Percentiles rank a stretch among this genome's conserved stretches.
phyloP scores from a whole-genome alignment of 345 rosid genomes.

The Kernera saxatilis region DNA sequence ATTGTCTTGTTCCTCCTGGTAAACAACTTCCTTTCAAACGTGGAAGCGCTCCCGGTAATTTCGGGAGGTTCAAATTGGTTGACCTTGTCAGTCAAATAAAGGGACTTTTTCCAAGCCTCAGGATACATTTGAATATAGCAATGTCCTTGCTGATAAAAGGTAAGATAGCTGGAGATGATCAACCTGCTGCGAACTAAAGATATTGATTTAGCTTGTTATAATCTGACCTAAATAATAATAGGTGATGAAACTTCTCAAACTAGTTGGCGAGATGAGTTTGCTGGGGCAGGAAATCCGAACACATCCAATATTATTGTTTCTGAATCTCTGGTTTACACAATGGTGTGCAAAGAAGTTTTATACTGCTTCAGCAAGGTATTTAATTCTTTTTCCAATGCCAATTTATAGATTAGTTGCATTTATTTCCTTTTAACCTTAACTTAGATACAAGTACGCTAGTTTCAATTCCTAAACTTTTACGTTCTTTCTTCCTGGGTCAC shows the following conservation, averaged over 20 bases:
- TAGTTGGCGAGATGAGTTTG: constrained; percentile 58
- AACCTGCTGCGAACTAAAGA: constrained; percentile 6
- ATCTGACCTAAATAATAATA: constrained; percentile 26
- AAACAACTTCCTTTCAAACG: constrained; percentile 39
- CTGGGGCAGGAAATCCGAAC: constrained; percentile 53
- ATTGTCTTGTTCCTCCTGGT: constrained; percentile 40
- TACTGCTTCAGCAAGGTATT: constrained; percentile 60
- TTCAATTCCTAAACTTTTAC: background rate
- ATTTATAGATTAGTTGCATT: background rate
- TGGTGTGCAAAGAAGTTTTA: constrained; percentile 61
- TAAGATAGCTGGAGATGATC: constrained; percentile 21
- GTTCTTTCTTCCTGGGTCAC: constrained; percentile 1
- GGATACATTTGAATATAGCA: constrained; percentile 49
- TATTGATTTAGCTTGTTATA: constrained; percentile 7
- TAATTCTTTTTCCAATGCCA: background rate
- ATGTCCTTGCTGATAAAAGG: constrained; percentile 56
- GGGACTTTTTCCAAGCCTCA: constrained; percentile 52
- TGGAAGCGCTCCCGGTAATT: constrained; percentile 35
- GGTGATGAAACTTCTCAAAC: constrained; percentile 59
- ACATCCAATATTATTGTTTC: constrained; percentile 38
- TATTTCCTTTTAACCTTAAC: background rate
- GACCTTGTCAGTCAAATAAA: constrained; percentile 41
- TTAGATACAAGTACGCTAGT: constrained; percentile 7
- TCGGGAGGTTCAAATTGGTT: constrained; percentile 35
- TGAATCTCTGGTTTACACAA: constrained; percentile 42